phyloP scores from a whole-genome alignment of 148 eudicot genomes.

The Chenopodium quinoa region DNA sequence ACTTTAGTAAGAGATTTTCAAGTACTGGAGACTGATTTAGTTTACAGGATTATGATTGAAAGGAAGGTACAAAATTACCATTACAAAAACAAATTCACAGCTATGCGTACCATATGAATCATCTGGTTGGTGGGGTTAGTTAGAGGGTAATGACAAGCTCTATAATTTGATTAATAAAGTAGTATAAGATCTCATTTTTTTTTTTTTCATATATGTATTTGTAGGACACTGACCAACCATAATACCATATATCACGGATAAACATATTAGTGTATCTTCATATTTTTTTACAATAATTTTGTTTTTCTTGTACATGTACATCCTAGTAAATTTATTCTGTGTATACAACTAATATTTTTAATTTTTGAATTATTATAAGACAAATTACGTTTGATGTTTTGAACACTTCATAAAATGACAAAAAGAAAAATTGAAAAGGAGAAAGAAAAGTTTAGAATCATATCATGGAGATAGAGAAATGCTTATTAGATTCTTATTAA shows the following conservation, averaged over 20 bases:
- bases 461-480: not conserved
- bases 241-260: not conserved
- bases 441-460: too few species aligned
- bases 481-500: too few species aligned
- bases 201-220: not conserved
- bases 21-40: not conserved
- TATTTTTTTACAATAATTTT: too few species aligned
- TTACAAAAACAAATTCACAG: slow-evolving; percentile 2
- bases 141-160: slow-evolving; percentile 14
- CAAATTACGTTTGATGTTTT: too few species aligned
- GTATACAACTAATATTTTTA: too few species aligned
- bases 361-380: too few species aligned
- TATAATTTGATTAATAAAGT: slow-evolving; percentile 10
- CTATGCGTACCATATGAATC: not conserved
- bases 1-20: not conserved
- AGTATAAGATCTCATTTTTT: too few species aligned
- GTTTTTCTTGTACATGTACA: not conserved
- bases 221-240: slow-evolving; percentile 6
- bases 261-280: not conserved
- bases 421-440: too few species aligned
- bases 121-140: not conserved
- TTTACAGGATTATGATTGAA: not conserved
- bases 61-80: not conserved
- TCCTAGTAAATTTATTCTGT: not conserved
- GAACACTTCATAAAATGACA: too few species aligned